Evolutionary conservation across 805 yeast genomes (phyloP), one percentile per base, ranked within the genome.

Genomic region (Metschnikowia borealis): DNA sequence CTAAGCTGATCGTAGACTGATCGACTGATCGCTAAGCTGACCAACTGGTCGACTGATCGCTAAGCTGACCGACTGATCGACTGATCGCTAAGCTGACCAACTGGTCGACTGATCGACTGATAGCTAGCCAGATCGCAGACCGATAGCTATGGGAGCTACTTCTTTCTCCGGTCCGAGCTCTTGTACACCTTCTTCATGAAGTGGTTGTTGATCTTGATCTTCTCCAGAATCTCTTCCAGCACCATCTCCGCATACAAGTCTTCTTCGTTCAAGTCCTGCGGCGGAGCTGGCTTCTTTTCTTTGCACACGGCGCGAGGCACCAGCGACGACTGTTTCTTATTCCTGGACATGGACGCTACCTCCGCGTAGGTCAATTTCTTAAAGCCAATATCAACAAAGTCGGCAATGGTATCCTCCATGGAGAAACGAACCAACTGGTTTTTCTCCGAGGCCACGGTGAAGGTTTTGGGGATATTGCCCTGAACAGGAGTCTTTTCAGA

Each of bases 281-380:
- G 37, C 7, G 8, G 14, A 18, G 21, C 14, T 4, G 33, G 34
- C 13, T 17, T n/a, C 18, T 26, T 17, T 36, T 18, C 23, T 20
- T 36, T 36, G 33, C 21, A 18, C 14, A 33, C 34, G 13, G 18
- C 31, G 13, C 34, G 42, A 5, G 43, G n/a, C 43, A 48, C 51
- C 32, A 32, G 46, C n/a, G 57, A 35, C 7, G 64, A 48, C 50
- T 60, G 67, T 36, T 51, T 45, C 51, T 62, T 63, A 49, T 56
- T 46, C 45, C 53, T 56, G n/a, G 66, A 60, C 56, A 69, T 51
- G 20, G 64, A 57, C 4, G 77, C 76, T 29, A 65, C 78, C 55
- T 73, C 77, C n/a, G 78, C 78, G 51, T 73, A 73, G n/a, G 73
- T 64, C 52, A 73, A 62, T 47, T 66, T 64, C 40, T 65, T 65